These are phyloP conservation scores for Canna indica DNA, from an alignment of 176 grass and related monocot species.

Conservation along the genomic window DNA sequence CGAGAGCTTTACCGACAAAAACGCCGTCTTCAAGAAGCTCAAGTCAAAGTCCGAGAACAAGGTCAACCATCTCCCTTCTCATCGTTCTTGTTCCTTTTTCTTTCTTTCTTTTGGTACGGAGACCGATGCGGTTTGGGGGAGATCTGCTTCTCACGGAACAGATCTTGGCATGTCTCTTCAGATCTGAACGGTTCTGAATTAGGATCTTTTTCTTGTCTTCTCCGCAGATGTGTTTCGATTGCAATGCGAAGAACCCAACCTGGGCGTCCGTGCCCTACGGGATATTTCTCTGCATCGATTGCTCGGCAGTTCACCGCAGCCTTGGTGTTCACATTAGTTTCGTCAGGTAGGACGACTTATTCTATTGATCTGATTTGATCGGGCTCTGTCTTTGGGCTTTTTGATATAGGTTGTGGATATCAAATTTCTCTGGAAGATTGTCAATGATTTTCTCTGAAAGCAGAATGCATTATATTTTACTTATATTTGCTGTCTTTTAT, in stretches of 20 bases:
- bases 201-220: not conserved
- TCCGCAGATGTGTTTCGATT: constrained; percentile 80
- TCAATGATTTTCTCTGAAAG: not conserved
- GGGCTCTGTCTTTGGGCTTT: not conserved
- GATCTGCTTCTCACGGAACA: not conserved
- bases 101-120: not conserved
- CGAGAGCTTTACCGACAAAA: constrained; percentile 4
- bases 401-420: not conserved
- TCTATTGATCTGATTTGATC: too few species aligned
- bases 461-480: too few species aligned
- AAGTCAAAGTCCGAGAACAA: constrained; percentile 17
- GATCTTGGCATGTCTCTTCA: constrained; percentile 1
- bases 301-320: constrained; percentile 77
- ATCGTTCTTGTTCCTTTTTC: not conserved
- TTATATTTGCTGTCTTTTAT: too few species aligned
- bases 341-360: constrained; percentile 38
- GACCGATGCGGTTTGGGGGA: not conserved
- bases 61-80: not conserved
- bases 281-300: constrained; percentile 89
- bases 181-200: constrained; percentile 4
- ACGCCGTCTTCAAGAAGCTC: constrained; percentile 16
- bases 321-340: constrained; percentile 75
- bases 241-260: constrained; percentile 74
- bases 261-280: constrained; percentile 88
- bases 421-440: not conserved